Base-by-base conservation (phyloP, 768 basidiomycete genomes). In the Suillus paluster region DNA sequence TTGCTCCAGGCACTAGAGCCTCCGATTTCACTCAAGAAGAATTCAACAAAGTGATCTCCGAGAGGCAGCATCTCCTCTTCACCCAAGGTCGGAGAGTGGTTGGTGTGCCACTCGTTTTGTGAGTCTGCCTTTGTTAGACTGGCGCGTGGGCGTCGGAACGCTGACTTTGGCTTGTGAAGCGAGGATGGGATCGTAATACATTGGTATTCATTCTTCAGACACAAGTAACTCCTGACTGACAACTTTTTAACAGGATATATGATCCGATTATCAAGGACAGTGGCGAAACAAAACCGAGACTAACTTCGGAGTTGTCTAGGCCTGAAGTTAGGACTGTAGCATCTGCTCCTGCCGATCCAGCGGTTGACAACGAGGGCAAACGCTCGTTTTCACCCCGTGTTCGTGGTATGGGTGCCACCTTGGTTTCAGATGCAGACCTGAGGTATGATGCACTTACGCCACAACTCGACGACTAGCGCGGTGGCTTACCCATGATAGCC, bases 131-230 rank as follows among this genome's bases (percentile, higher is more conserved):
- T 46, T 38, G 33, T 41, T 19, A 54, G 23, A 2, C 19, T 44
- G 36, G n/a, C 54, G 14, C 46, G n/a, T 12, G 39, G 46, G 8
- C 44, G 38, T 10, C 52, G 36, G 23, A 48, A 59, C 67, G 46
- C 73, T 57, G 45, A 30, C 21, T 21, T 41, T 38, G 48, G 34
- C 19, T 56, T 50, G n/a, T 38, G 27, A 39, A 73, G 73, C 9
- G 70, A 66, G 45, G 73, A 76, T 23, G 68, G 71, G 2, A 70
- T 75, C 27, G 55, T 69, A 45, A 42, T 75, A 50, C 71, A 73
- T 59, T 76, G 75, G 75, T 70, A 69, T 49, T 52, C 25, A 12
- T 55, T 55, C 54, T 55, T 39, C 25, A 19, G 17, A 39, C 15
- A 6, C 17, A 27, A 38, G 25, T 55, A 38, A 55, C 23, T 39